These are phyloP conservation scores for Coemansia sp. DNA, from an alignment of 192 early-diverging fungal species.

Conservation along the genomic window DNA sequence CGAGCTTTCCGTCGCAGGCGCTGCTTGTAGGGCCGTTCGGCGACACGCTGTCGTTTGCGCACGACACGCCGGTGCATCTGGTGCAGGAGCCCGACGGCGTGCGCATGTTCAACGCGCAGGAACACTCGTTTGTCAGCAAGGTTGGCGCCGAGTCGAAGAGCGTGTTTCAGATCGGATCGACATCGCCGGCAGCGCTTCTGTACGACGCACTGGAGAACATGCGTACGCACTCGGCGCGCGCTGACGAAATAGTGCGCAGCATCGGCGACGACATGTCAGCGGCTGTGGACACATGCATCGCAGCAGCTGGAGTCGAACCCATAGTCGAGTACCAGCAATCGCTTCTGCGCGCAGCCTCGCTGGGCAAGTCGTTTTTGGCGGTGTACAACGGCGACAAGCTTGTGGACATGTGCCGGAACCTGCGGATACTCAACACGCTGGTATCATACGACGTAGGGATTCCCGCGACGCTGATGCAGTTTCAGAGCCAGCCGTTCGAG, in stretches of 20 bases:
- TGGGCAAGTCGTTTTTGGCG: constrained; percentile 93
- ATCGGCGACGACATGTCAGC: constrained; percentile 78
- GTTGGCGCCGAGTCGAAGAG: constrained; percentile 57
- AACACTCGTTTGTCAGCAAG: constrained; percentile 85
- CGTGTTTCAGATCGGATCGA: constrained; percentile 95
- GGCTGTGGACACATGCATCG: constrained; percentile 90
- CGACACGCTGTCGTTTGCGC: constrained; percentile 61
- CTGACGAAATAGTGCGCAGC: constrained; percentile 93
- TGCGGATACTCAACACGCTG: constrained; percentile 91
- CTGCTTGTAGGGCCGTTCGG: constrained; percentile 94
- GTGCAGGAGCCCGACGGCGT: constrained; percentile 92
- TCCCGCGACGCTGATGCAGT: constrained; percentile 85
- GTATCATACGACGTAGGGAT: constrained; percentile 84
- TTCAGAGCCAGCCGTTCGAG: constrained; percentile 72
- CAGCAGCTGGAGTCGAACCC: constrained; percentile 90
- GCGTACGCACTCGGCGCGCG: constrained; percentile 69
- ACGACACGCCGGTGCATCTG: constrained; percentile 80
- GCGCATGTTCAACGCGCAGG: constrained; percentile 80
- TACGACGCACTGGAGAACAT: constrained; percentile 80
- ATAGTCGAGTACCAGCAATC: constrained; percentile 73
- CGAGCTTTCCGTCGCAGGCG: constrained; percentile 81
- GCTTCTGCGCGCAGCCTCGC: constrained; percentile 82
- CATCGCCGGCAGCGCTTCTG: constrained; percentile 88
- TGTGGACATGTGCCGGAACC: constrained; percentile 80
- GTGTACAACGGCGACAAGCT: constrained; percentile 82